These are phyloP conservation scores for Candida wancherniae DNA, from an alignment of 805 yeast species.

Conservation along the genomic window DNA sequence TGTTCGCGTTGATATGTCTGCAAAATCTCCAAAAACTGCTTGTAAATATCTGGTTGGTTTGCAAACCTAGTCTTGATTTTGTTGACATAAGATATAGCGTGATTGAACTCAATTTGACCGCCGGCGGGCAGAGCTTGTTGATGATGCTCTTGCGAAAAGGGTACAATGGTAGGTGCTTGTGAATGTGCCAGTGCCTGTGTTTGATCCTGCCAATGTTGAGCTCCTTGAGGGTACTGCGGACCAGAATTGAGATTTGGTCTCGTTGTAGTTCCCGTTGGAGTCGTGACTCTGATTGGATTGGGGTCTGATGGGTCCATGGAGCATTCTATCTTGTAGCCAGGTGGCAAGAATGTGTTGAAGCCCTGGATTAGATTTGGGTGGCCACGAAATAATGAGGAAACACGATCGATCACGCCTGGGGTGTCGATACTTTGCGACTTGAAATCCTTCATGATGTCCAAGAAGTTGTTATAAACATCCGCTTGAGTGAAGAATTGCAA, in stretches of 20 bases:
- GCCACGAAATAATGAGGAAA: constrained; percentile 83
- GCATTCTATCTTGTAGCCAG: constrained; percentile 92
- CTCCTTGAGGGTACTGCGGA: constrained; percentile 1
- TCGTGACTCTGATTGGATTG: constrained; percentile 87
- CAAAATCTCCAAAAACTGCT: constrained; percentile 86
- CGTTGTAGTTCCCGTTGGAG: constrained; percentile 83
- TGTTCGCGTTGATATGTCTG: constrained; percentile 97
- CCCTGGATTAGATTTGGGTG: constrained; percentile 95
- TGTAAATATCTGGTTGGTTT: constrained; percentile 91
- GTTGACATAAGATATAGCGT: constrained; percentile 94
- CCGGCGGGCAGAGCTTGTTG: constrained; percentile 26
- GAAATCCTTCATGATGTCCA: constrained; percentile 98
- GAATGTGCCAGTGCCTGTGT: constrained; percentile 1
- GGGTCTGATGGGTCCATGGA: constrained; percentile 86
- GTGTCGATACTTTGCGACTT: constrained; percentile 95
- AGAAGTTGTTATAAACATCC: constrained; percentile 90
- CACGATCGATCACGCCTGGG: constrained; percentile 97
- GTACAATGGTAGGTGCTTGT: constrained; percentile 5
- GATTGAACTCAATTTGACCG: constrained; percentile 90
- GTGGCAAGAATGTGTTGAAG: constrained; percentile 94
- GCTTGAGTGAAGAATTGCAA: constrained; percentile 88
- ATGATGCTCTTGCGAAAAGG: constrained; percentile 6
- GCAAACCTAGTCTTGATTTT: constrained; percentile 92
- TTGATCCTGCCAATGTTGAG: constrained; percentile 9
- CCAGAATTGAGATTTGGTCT: constrained; percentile 47